Base-by-base conservation (phyloP, 1,284 basidiomycete genomes). In the Austroboletus rostrupii region DNA sequence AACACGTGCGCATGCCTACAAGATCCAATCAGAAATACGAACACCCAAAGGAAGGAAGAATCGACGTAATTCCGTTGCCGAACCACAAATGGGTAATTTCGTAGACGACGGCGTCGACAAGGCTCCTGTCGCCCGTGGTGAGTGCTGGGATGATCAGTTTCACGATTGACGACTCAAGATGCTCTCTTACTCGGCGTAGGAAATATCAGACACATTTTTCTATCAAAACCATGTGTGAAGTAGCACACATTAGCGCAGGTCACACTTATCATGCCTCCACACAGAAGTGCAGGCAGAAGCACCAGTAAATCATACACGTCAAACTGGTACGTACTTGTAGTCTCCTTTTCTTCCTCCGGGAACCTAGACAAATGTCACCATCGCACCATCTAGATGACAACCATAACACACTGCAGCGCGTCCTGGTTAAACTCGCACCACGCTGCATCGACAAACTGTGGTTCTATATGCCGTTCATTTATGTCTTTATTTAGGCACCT, bases 251-350 rank as follows among this genome's bases (percentile, higher is more conserved):
- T 4, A 19, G 8, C 17, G 7, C 37, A 29, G 20, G 41, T 5
- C 23, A 13, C 16, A 29, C 3, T 1, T 26, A 86, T 85, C 90
- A 90, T 87, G 51, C 91, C 90, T 36, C 90, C 90, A 64, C 89
- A 97, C 0, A 94, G 94, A 77, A 97, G 97, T 1, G 89, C 88
- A 11, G 92, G 90, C 0, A 95, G 95, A 7, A 97, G 75, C n/a
- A 98, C 88, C 28, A 98, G 75, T 8, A 95, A 71, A 67, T 97
- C 94, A 63, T 94, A 97, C 3, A 94, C 86, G 2, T 90, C 89
- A 72, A 96, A 98, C 43, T 77, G 75, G 69, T 98, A 99, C 0
- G 80, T 74, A 0, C 78, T 80, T 2, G 91, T 78, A 36, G 93
- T 68, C 33, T 72, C 73, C 36, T 77, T 73, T 48, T 91, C 92